Percentiles rank a stretch among this genome's conserved stretches.
These are phyloP conservation scores for Phytophthora sp. DNA, from an alignment of 352 stramenopile genomes.

Conservation along the genomic window DNA sequence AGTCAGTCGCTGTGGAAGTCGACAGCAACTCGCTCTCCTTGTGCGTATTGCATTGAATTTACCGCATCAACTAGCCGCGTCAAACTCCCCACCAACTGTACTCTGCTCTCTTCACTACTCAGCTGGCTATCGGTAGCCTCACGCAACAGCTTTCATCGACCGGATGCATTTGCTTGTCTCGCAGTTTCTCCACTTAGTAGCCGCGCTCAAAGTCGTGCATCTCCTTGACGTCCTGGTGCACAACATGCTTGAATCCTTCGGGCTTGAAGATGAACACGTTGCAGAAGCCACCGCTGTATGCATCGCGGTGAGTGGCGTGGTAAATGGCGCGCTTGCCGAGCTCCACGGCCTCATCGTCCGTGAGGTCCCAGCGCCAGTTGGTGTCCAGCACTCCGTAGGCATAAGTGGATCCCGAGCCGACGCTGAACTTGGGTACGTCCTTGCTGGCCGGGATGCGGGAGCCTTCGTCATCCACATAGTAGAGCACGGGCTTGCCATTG, in stretches of 20 bases:
- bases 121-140: not conserved
- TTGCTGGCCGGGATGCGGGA: conserved; percentile 97
- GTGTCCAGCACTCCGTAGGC: conserved; percentile 99
- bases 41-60: conserved; percentile 3
- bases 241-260: conserved; percentile 97
- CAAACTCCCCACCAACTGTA: not conserved
- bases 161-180: too few species aligned
- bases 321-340: conserved; percentile 99
- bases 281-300: conserved; percentile 97
- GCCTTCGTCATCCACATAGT: conserved; percentile 99
- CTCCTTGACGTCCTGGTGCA: conserved; percentile 98
- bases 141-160: conserved; percentile 4
- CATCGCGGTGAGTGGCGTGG: conserved; percentile 99
- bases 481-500: conserved; percentile 97
- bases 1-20: too few species aligned
- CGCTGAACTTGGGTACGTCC: conserved; percentile 97
- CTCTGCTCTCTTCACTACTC: not conserved
- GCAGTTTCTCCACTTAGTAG: conserved; percentile 54
- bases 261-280: conserved; percentile 98
- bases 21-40: not conserved
- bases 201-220: conserved; percentile 93
- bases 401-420: conserved; percentile 99
- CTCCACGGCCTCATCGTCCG: conserved; percentile 99
- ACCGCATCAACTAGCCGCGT: conserved; percentile 5
- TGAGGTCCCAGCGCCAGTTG: conserved; percentile 96